phyloP scores from a whole-genome alignment of 1,139 yeast species.

The Zygoascus sp. region DNA sequence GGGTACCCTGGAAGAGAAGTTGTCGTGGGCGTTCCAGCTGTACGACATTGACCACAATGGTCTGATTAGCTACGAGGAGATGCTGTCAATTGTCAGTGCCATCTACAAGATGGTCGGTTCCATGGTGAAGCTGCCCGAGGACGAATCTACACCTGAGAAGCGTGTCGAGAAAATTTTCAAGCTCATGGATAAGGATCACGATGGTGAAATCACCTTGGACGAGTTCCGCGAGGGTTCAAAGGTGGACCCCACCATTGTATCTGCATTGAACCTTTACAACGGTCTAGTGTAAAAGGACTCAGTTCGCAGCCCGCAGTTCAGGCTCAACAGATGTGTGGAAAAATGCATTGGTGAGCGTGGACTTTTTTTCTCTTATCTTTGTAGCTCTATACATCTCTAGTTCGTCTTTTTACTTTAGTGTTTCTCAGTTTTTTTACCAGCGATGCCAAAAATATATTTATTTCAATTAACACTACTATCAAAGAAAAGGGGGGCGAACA shows the following conservation, averaged over 20 bases:
- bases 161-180: conserved; percentile 78
- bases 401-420: too few species aligned
- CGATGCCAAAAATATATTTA: conserved; percentile 10
- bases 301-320: too few species aligned
- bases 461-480: background rate
- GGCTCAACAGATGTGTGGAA: too few species aligned
- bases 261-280: conserved; percentile 69
- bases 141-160: conserved; percentile 86
- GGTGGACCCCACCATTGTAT: conserved; percentile 73
- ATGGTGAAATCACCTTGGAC: conserved; percentile 65
- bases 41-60: conserved; percentile 84
- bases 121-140: conserved; percentile 88
- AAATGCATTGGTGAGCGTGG: too few species aligned
- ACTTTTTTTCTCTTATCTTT: too few species aligned
- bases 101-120: conserved; percentile 95
- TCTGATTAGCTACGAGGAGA: conserved; percentile 65
- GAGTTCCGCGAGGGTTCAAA: conserved; percentile 82
- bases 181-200: conserved; percentile 64
- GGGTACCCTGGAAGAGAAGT: conserved; percentile 81
- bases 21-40: conserved; percentile 74
- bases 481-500: background rate
- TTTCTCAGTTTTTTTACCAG: background rate
- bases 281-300: conserved; percentile 39
- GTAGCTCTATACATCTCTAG: too few species aligned
- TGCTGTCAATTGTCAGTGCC: conserved; percentile 73